Base-by-base conservation (phyloP, 108 stramenopile genomes). In the Fragilaria crotonensis region DNA sequence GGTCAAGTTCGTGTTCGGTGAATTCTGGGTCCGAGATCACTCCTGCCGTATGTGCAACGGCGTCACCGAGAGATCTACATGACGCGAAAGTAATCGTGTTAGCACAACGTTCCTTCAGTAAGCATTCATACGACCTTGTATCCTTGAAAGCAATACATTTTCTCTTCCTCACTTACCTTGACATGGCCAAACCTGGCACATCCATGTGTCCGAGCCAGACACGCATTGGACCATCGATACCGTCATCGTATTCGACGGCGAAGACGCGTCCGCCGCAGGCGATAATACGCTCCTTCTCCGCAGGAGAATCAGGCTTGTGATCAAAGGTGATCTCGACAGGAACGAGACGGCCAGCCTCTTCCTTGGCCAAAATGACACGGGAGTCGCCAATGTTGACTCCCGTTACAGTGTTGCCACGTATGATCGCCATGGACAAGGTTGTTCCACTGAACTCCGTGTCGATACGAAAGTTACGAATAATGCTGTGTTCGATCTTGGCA, bases 131-230 rank as follows among this genome's bases (percentile, higher is more conserved):
- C n/a, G n/a, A n/a, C n/a, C n/a, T n/a, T n/a, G n/a, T n/a, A n/a
- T n/a, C n/a, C n/a, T n/a, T n/a, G n/a, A n/a, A n/a, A n/a, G n/a
- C n/a, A n/a, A n/a, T n/a, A n/a, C n/a, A n/a, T n/a, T n/a, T n/a
- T n/a, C n/a, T n/a, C n/a, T n/a, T n/a, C n/a, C n/a, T n/a, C n/a
- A n/a, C n/a, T 62, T 48, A 85, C 84, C 85, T 67, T 28, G 87
- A 78, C 98, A 99, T 99, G 52, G 98, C 98, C 32, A 99, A 77
- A 48, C 98, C 98, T 26, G 98, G 98, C 41, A 96, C 93, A 79
- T 99, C 96, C 92, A 95, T 95, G 73, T 99, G 84, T 7, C 91
- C 95, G 52, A 99, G 76, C 98, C 98, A 99, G 14, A 99, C 98
- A 64, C 98, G 86, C 5, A 95, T 90, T 17, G 98, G 98, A 17